Base-by-base conservation (phyloP, 257 asterid species). In the Scutellaria minor region DNA sequence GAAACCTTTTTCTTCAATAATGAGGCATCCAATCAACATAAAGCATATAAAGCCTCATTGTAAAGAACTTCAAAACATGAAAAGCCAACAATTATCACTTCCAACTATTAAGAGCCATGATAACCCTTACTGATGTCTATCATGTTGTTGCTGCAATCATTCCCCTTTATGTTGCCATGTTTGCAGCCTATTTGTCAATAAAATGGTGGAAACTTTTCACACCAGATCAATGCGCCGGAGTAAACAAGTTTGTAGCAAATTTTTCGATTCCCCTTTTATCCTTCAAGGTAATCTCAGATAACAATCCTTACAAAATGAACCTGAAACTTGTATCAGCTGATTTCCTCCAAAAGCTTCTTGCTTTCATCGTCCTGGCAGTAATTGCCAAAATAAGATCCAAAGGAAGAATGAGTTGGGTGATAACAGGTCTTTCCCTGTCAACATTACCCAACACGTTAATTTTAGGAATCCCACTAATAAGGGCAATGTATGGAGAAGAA, bases 231-330 rank as follows among this genome's bases (percentile, higher is more conserved):
- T 89, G 92, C 64, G 75, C 79, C 2, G 98, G 98, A 3, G 88
- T 93, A 86, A 93, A 93, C 87, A 93, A 85, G 74, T 93, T 93
- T 46, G 98, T 93, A 6, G 91, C 97, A 0, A 93, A 86, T 75
- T 86, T 93, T 68, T 87, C 98, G 3, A 81, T 93, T 69, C 98
- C 98, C 4, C 86, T 93, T 39, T 70, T 93, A 55, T 86, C 98
- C 37, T 90, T 93, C 84, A 86, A 89, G 75, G 86, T 90, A 78
- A 87, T 89, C 70, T 83, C 98, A 64, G 74, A 81, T 39, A 93
- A 80, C 83, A 83, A 90, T 71, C 91, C 91, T 64, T 90, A 87
- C 82, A 83, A 86, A 70, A 85, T 93, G 93, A 93, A 86, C 90
- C 63, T 83, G 71, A 90, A 79, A 78, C 88, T 93, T 70, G 81